These are phyloP conservation scores for Amniculicola lignicola DNA, from an alignment of 495 filamentous ascomycete species.

Conservation along the genomic window DNA sequence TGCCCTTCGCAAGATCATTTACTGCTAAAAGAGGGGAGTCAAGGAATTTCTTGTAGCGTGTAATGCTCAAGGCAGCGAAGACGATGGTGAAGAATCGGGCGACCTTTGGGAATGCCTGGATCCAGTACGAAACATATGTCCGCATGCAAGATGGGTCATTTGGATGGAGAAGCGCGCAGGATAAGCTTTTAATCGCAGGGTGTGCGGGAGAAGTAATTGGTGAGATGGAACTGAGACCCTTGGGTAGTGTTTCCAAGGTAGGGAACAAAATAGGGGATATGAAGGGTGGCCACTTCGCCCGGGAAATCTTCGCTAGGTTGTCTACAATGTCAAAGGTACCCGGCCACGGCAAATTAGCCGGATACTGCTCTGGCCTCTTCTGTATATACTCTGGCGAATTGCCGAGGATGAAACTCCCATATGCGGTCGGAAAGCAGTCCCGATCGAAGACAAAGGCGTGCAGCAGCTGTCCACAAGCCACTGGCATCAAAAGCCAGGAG, in stretches of 20 bases:
- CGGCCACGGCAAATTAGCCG: conserved; percentile 68
- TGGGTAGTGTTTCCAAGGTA: conserved; percentile 55
- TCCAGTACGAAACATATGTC: conserved; percentile 78
- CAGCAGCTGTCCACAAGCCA: conserved; percentile 86
- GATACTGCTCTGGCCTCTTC: conserved; percentile 64
- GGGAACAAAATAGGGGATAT: conserved; percentile 87
- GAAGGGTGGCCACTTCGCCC: conserved; percentile 84
- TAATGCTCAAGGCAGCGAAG: conserved; percentile 65
- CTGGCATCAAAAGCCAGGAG: conserved; percentile 91
- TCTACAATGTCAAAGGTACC: conserved; percentile 72
- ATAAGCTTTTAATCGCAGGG: conserved; percentile 74
- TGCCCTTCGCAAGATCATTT: conserved; percentile 57
- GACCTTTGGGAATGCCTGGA: conserved; percentile 74
- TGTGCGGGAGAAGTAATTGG: conserved; percentile 82
- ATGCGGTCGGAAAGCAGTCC: conserved; percentile 75
- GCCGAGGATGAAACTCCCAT: conserved; percentile 69
- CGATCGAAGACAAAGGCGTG: conserved; percentile 91
- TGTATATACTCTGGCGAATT: conserved; percentile 77
- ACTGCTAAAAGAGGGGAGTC: conserved; percentile 61
- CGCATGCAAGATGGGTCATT: conserved; percentile 78
- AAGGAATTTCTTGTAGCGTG: conserved; percentile 62
- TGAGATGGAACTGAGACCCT: conserved; percentile 61
- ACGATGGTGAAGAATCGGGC: conserved; percentile 70
- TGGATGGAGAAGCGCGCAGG: conserved; percentile 91
- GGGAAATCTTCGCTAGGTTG: conserved; percentile 73